These are phyloP conservation scores for Auriscalpium orientale DNA, from an alignment of 768 basidiomycete genomes.

Conservation along the genomic window DNA sequence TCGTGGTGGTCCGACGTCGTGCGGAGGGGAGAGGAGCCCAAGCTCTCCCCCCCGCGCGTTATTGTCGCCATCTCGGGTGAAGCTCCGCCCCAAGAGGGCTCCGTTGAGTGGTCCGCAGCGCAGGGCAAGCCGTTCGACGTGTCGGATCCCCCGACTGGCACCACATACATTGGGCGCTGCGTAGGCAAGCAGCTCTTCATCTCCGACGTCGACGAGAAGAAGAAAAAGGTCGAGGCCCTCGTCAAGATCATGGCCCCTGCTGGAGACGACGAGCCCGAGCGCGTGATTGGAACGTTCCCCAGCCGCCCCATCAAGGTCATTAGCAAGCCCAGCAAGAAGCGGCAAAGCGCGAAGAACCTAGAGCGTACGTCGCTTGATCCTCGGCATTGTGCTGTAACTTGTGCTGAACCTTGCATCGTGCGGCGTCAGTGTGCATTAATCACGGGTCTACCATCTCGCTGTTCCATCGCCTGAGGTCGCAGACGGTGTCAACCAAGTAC, in stretches of 20 bases:
- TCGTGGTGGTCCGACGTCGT: slow-evolving; percentile 88
- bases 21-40: slow-evolving; percentile 66
- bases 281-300: slow-evolving; percentile 82
- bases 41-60: slow-evolving; percentile 71
- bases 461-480: slow-evolving; percentile 92
- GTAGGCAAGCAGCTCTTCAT: slow-evolving; percentile 95
- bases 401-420: neutral
- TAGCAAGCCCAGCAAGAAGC: slow-evolving; percentile 96
- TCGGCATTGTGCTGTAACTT: neutral
- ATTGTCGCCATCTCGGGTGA: slow-evolving; percentile 91
- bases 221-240: slow-evolving; percentile 90
- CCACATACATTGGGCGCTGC: slow-evolving; percentile 87
- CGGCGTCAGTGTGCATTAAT: slow-evolving; percentile 73
- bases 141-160: slow-evolving; percentile 68
- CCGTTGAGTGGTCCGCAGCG: slow-evolving; percentile 81
- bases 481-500: slow-evolving; percentile 93
- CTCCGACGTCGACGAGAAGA: slow-evolving; percentile 90
- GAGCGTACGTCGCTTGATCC: slow-evolving; percentile 56
- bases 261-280: slow-evolving; percentile 73
- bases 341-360: slow-evolving; percentile 87
- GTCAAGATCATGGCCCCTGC: slow-evolving; percentile 82
- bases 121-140: slow-evolving; percentile 81
- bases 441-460: slow-evolving; percentile 94
- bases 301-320: slow-evolving; percentile 97
- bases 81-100: slow-evolving; percentile 75